Base-by-base conservation (phyloP, 129 eudicot genomes). In the Tagetes erecta region DNA sequence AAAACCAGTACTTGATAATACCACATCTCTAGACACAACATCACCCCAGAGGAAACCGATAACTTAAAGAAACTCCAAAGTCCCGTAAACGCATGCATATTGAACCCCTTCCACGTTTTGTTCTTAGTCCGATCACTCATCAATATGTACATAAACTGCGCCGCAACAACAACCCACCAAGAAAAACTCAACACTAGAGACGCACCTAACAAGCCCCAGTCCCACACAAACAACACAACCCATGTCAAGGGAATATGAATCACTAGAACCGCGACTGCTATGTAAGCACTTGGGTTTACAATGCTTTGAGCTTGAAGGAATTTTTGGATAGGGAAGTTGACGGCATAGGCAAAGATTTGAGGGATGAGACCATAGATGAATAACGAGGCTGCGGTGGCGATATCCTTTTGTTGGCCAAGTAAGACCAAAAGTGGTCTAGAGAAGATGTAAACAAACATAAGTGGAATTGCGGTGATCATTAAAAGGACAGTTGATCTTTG, bases 241-340 rank as follows among this genome's bases (percentile, higher is more conserved):
- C 80, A 86, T 9, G 87, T 82, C 10, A 82, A 63, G 1, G 70
- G 1, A 58, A 86, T 11, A 67, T 86, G 87, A 5, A 76, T 44
- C 45, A 76, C 75, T 0, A 86, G 83, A 63, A 81, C 66, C 31
- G 37, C 74, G 6, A 81, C 80, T 3, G 85, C 76, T 11, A 82
- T 86, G 74, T 82, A 80, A 11, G 87, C 90, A 33, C 90, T 86
- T 0, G 90, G 90, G 82, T 80, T 78, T 1, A 86, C 87, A 12
- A 86, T 83, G 46, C 90, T 86, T n/a, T 86, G 87, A 0, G 90
- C 83, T 59, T 86, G 90, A 13, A 86, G 67, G 80, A 86, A 86
- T 14, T 86, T 86, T 44, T 86, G 87, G 0, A 86, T 82, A 0
- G 87, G 87, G 56, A 86, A 86, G 72, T 86, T 82, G 46, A 80